phyloP scores from a whole-genome alignment of 2,329 filamentous ascomycete species.

The Fusarium sp. region DNA sequence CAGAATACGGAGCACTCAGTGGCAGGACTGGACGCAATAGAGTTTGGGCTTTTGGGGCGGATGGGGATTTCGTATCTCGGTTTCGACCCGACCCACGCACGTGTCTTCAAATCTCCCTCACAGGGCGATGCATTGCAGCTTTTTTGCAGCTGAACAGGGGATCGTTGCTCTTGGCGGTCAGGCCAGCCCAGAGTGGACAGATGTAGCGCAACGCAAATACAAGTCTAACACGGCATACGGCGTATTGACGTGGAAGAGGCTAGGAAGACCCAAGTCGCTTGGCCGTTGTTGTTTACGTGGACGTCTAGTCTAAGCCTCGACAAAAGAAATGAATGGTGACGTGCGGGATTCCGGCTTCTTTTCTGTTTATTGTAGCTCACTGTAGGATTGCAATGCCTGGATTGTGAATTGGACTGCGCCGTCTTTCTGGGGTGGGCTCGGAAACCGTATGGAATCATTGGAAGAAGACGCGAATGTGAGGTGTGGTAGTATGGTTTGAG shows the following conservation, averaged over 20 bases:
- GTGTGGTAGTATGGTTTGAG: not conserved
- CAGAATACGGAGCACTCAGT: not conserved
- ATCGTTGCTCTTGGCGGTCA: slow-evolving; percentile 6
- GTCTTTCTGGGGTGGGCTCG: not conserved
- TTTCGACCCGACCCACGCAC: slow-evolving; percentile 35
- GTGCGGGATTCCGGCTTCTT: not conserved
- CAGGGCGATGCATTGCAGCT: not conserved
- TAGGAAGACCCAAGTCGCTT: slow-evolving; percentile 15
- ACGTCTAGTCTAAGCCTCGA: slow-evolving; percentile 35
- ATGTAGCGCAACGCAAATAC: slow-evolving; percentile 6
- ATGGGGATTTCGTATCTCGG: slow-evolving; percentile 48
- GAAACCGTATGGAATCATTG: slow-evolving; percentile 13
- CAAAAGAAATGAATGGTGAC: slow-evolving; percentile 29
- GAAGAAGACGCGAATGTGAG: not conserved
- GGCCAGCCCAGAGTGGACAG: slow-evolving; percentile 5
- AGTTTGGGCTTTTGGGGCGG: slow-evolving; percentile 22
- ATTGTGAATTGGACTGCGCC: not conserved
- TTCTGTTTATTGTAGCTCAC: not conserved
- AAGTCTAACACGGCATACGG: slow-evolving; percentile 7
- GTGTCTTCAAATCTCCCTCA: slow-evolving; percentile 13
- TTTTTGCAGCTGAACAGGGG: slow-evolving; percentile 19
- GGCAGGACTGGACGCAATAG: slow-evolving; percentile 4
- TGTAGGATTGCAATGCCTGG: slow-evolving; percentile 3
- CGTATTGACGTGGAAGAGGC: slow-evolving; percentile 17
- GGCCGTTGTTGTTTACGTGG: slow-evolving; percentile 28